Conservation (phyloP, 768 basidiomycete species). For the Lyophyllum semitale region DNA sequence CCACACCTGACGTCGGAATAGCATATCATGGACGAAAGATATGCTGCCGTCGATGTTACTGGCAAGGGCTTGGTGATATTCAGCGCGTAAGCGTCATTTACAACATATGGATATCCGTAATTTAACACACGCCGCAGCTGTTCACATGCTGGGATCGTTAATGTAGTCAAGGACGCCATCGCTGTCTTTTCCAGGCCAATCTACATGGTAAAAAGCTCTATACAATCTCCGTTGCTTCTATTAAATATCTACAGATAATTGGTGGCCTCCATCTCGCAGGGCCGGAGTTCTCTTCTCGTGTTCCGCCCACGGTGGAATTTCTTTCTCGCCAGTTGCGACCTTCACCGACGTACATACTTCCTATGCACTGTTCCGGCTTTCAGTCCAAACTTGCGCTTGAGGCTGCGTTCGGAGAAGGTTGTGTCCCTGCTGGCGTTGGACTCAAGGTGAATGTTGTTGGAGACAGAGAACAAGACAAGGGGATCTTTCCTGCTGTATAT, state of each 20-base stretch:
- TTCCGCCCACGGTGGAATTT: slow-evolving; percentile 72
- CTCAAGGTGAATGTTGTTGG: slow-evolving; percentile 61
- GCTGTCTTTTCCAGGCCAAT: slow-evolving; percentile 64
- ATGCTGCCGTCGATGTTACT: slow-evolving; percentile 73
- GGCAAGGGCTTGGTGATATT: slow-evolving; percentile 84
- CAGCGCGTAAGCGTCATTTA: slow-evolving; percentile 64
- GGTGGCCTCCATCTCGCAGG: slow-evolving; percentile 86
- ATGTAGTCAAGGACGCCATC: slow-evolving; percentile 75
- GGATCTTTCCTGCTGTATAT: slow-evolving; percentile 34
- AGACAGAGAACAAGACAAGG: slow-evolving; percentile 41
- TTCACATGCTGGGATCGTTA: slow-evolving; percentile 82
- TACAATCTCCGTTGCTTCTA: neutral
- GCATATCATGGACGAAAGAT: slow-evolving; percentile 85
- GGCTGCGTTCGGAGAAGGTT: slow-evolving; percentile 68
- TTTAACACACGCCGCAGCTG: slow-evolving; percentile 27
- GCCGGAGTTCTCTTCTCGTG: slow-evolving; percentile 61
- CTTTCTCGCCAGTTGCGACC: slow-evolving; percentile 62
- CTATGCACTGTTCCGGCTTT: slow-evolving; percentile 87
- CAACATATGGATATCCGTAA: neutral
- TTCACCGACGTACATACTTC: slow-evolving; percentile 68
- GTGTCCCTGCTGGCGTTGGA: slow-evolving; percentile 79
- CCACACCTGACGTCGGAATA: slow-evolving; percentile 23
- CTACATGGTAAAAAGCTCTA: slow-evolving; percentile 57
- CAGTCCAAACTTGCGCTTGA: slow-evolving; percentile 73
- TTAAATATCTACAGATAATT: slow-evolving; percentile 49